A percentile compares a stretch with the other conserved stretches of the same genome.
phyloP scores from a whole-genome alignment of 139 green algal genomes.

The Closterium sp. region DNA sequence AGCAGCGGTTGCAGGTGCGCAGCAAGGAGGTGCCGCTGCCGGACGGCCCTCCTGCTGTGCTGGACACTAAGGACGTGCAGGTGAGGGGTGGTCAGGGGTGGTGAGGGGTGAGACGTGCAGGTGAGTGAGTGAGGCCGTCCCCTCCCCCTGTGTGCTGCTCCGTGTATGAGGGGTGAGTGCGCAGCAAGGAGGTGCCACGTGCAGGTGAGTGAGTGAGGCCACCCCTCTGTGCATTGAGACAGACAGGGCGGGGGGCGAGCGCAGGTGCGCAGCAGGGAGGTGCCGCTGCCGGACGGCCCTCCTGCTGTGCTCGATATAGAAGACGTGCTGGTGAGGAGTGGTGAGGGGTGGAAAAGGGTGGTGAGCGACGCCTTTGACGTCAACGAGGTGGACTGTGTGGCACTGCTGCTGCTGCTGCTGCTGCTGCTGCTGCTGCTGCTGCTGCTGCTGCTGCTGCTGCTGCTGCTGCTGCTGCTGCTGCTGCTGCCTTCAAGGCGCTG shows the following conservation, averaged over 20 bases:
- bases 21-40: slow-evolving; percentile 28
- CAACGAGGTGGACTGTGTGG: background rate
- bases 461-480: too few species aligned
- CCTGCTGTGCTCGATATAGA: slow-evolving; percentile 20
- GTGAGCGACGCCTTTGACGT: background rate
- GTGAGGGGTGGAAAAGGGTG: too few species aligned
- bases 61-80: slow-evolving; percentile 41
- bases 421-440: too few species aligned
- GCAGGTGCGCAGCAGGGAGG: slow-evolving; percentile 19
- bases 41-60: slow-evolving; percentile 4
- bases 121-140: too few species aligned
- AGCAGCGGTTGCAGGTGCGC: slow-evolving; percentile 27
- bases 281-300: slow-evolving; percentile 18
- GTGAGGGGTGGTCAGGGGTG: too few species aligned
- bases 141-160: background rate
- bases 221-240: slow-evolving; percentile 6
- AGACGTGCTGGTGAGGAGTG: slow-evolving; percentile 26
- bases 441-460: too few species aligned
- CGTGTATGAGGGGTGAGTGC: background rate
- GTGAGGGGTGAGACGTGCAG: too few species aligned
- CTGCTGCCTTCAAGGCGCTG: background rate
- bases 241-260: slow-evolving; percentile 7
- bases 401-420: too few species aligned
- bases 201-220: background rate
- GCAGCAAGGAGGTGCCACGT: background rate